Percentiles rank a stretch among this genome's conserved stretches.
These are phyloP conservation scores for Syzygium oleosum DNA, from an alignment of 345 rosid genomes.

Conservation along the genomic window DNA sequence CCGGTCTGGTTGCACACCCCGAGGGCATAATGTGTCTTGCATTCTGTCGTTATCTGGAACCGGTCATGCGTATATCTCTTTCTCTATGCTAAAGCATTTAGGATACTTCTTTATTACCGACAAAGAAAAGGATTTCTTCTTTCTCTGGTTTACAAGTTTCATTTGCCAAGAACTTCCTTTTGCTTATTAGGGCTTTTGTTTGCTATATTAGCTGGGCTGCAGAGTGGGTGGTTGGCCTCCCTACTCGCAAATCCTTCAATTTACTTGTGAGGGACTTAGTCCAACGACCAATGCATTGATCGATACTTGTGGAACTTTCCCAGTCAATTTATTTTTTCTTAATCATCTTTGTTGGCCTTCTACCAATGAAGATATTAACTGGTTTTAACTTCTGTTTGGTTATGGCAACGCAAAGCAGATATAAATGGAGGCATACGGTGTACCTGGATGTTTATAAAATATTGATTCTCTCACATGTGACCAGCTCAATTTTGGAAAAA, in stretches of 20 bases:
- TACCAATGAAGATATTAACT: not conserved
- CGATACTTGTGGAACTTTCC: not conserved
- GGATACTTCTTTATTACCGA: not conserved
- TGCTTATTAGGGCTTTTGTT: not conserved
- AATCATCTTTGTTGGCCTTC: not conserved
- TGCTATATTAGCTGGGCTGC: not conserved
- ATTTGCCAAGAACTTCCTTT: not conserved
- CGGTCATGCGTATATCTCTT: not conserved
- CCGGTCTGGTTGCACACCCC: no score
- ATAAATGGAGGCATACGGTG: not conserved
- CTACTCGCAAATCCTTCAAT: not conserved
- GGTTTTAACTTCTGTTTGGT: not conserved
- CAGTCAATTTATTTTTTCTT: not conserved
- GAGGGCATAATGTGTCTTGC: not conserved
- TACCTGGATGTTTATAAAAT: not conserved
- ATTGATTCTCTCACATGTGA: not conserved
- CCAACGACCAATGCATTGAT: not conserved
- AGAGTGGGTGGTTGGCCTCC: not conserved
- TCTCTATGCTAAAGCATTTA: not conserved
- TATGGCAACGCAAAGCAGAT: not conserved
- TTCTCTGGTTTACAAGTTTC: not conserved
- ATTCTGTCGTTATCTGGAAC: not conserved
- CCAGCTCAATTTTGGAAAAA: not conserved
- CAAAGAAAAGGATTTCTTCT: not conserved
- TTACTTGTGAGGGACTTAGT: not conserved